These are phyloP conservation scores for Bipolaris zeicola DNA, from an alignment of 2,329 filamentous ascomycete genomes.

Conservation along the genomic window DNA sequence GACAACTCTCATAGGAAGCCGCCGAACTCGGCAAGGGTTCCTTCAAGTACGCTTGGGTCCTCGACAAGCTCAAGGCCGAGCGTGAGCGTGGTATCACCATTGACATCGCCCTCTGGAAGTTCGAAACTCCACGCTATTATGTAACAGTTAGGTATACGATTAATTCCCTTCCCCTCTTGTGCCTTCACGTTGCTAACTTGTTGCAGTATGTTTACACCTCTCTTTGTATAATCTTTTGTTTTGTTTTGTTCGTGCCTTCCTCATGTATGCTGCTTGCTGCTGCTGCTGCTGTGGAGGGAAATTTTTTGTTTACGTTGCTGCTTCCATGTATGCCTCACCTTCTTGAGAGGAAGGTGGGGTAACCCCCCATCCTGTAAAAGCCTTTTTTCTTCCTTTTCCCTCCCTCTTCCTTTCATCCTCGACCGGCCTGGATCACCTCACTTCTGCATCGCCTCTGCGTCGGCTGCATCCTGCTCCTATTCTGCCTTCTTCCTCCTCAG, in stretches of 20 bases:
- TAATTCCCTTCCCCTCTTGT: too few species aligned
- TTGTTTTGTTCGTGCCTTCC: too few species aligned
- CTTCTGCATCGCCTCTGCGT: not conserved
- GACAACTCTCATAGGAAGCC: conserved; percentile 73
- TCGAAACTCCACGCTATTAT: conserved; percentile 97
- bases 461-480: not conserved
- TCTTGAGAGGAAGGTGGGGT: too few species aligned
- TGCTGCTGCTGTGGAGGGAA: not conserved
- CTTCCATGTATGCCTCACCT: too few species aligned
- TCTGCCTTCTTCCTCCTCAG: not conserved
- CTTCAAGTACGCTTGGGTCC: conserved; percentile 99
- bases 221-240: too few species aligned
- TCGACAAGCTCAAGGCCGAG: conserved; percentile 99
- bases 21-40: conserved; percentile 99
- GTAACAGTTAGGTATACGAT: too few species aligned
- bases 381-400: not conserved
- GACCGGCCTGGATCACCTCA: too few species aligned
- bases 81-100: conserved; percentile 99
- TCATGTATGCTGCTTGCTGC: not conserved
- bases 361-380: not conserved
- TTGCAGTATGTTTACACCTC: too few species aligned
- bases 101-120: conserved; percentile 99
- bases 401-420: not conserved
- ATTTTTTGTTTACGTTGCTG: too few species aligned
- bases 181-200: too few species aligned